Evolutionary conservation across 768 basidiomycete genomes (phyloP).

Genomic region (Candolleomyces aberdarensis): DNA sequence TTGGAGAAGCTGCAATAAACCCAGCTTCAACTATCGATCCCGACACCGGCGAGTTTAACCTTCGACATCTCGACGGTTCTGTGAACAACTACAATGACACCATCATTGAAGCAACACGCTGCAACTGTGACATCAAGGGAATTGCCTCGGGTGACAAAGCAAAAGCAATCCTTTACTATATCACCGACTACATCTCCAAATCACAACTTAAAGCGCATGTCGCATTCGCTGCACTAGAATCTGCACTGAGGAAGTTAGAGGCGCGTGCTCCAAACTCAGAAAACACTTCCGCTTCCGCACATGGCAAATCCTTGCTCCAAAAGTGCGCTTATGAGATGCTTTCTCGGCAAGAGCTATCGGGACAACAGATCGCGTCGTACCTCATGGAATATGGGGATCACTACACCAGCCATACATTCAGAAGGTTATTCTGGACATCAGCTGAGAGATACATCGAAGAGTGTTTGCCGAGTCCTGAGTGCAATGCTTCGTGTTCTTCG

Average conservation of each 20-base stretch:
- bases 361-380: constrained; percentile 33
- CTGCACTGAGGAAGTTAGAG: constrained; percentile 28
- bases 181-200: constrained; percentile 50
- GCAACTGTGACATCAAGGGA: constrained; percentile 49
- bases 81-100: constrained; percentile 43
- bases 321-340: constrained; percentile 36
- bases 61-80: constrained; percentile 33
- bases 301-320: constrained; percentile 30
- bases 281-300: constrained; percentile 3
- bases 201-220: constrained; percentile 38
- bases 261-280: constrained; percentile 17
- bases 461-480: background rate
- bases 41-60: constrained; percentile 26
- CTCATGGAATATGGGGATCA: constrained; percentile 32
- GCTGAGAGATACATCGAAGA: constrained; percentile 26
- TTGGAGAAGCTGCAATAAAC: constrained; percentile 18
- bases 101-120: constrained; percentile 31
- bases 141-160: constrained; percentile 37
- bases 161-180: constrained; percentile 43
- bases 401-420: constrained; percentile 34
- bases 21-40: constrained; percentile 20
- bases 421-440: constrained; percentile 30
- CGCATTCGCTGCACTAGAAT: constrained; percentile 34
- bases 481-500: background rate
- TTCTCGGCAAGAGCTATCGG: constrained; percentile 36